phyloP scores from a whole-genome alignment of 2,329 filamentous ascomycete species.

The Colletotrichum salicis region DNA sequence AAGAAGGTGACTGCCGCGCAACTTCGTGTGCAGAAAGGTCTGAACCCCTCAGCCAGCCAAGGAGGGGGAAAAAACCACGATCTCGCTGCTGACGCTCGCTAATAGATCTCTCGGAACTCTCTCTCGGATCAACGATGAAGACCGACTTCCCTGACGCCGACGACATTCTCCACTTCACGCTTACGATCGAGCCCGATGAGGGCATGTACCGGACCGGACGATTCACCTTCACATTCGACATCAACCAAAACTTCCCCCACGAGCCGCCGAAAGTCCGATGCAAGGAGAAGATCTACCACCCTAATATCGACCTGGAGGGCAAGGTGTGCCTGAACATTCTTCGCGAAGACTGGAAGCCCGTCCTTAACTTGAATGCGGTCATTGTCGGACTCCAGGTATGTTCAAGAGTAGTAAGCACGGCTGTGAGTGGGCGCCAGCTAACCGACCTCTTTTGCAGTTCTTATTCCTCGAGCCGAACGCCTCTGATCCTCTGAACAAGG shows the following conservation, averaged over 20 bases:
- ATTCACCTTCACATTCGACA: slow-evolving; percentile 91
- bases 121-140: slow-evolving; percentile 81
- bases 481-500: slow-evolving; percentile 97
- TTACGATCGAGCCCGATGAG: slow-evolving; percentile 87
- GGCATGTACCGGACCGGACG: slow-evolving; percentile 86
- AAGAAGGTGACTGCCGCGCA: slow-evolving; percentile 99
- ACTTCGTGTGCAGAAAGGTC: slow-evolving; percentile 95
- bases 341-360: slow-evolving; percentile 98
- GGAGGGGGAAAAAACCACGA: not conserved
- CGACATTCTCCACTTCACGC: slow-evolving; percentile 85
- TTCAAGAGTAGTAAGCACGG: slow-evolving; percentile 2
- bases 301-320: slow-evolving; percentile 96
- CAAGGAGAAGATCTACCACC: slow-evolving; percentile 98
- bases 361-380: slow-evolving; percentile 94
- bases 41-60: slow-evolving; percentile 1
- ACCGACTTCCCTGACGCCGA: slow-evolving; percentile 84
- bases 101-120: slow-evolving; percentile 82
- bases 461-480: slow-evolving; percentile 98
- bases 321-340: slow-evolving; percentile 99
- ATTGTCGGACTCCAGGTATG: slow-evolving; percentile 90
- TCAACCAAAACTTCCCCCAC: slow-evolving; percentile 96
- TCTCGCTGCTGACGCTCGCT: slow-evolving; percentile 12
- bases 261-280: slow-evolving; percentile 98
- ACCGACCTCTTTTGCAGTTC: slow-evolving; percentile 67
- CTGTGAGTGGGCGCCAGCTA: slow-evolving; percentile 32